Base-by-base conservation (phyloP, 2,329 filamentous ascomycete genomes). In the Cadophora sp. region DNA sequence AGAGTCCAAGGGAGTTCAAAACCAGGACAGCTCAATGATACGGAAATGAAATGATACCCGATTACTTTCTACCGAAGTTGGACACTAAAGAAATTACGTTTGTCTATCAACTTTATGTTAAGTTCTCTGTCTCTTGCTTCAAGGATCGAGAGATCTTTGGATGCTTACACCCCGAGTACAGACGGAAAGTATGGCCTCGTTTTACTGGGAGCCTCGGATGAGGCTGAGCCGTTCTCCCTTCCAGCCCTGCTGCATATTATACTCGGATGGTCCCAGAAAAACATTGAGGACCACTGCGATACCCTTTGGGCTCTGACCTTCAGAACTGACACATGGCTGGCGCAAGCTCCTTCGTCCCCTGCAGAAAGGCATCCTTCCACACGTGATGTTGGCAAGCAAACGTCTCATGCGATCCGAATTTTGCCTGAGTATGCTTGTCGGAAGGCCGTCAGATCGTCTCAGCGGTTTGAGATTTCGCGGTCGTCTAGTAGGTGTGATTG, bases 1-100 rank as follows among this genome's bases (percentile, higher is more conserved):
- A 97, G 83, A 97, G 90, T 78, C 96, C 96, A 9, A 87, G 94
- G 73, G 91, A 93, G 69, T 99, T 93, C 81, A 99, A 99, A 83
- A 90, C 79, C 8, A 79, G 85, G 63, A 83, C 82, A 65, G 64
- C 76, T 66, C 66, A 66, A 65, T 70, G 70, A 74, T 22, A 65
- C 79, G 65, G 77, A 81, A 81, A 50, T 50, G 71, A 58, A 31
- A 61, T 59, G 53, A 61, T 61, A 51, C 67, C 60, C 63, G 40
- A 37, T 22, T 43, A 14, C 14, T 50, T 51, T 31, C 19, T 8
- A 24, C 14, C 8, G n/a, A 9, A 26, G 2, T 37, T 43, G 12
- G 29, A n/a, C 12, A 24, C 4, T 8, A 12, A 26, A 37, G 22
- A 4, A 26, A 2, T 59, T 22, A 9, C 8, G 19, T 34, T 4